These are phyloP conservation scores for Tuber magnatum DNA, from an alignment of 495 filamentous ascomycete species.

Conservation along the genomic window DNA sequence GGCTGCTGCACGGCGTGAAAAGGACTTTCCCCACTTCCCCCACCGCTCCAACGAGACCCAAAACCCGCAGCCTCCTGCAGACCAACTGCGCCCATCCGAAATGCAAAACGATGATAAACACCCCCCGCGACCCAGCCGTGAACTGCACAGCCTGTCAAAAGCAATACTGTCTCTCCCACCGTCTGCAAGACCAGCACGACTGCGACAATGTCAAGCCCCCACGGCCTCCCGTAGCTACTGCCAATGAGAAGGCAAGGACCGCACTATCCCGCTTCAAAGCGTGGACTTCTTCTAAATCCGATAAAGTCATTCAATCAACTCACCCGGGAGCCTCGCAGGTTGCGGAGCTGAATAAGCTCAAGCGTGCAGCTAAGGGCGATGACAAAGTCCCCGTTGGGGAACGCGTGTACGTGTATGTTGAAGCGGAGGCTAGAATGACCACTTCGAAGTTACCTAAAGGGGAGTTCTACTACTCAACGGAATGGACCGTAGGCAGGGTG, in stretches of 20 bases:
- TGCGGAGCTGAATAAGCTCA: conserved; percentile 63
- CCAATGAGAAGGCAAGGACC: conserved; percentile 50
- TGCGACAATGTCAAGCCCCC: conserved; percentile 55
- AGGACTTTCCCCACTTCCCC: conserved; percentile 14
- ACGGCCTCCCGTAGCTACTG: conserved; percentile 32
- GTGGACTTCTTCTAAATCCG: conserved; percentile 44
- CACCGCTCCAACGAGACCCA: conserved; percentile 18
- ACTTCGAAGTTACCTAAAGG: conserved; percentile 67
- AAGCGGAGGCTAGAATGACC: conserved; percentile 72
- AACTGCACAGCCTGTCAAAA: conserved; percentile 73
- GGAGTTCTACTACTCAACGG: conserved; percentile 66
- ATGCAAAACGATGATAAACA: conserved; percentile 85
- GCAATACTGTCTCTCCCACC: conserved; percentile 87
- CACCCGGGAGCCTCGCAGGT: conserved; percentile 40
- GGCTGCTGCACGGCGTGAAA: conserved; percentile 54
- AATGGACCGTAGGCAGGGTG: conserved; percentile 82
- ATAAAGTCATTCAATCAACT: conserved; percentile 40
- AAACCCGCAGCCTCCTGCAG: conserved; percentile 44
- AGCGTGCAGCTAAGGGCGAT: conserved; percentile 83
- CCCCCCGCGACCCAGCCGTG: conserved; percentile 65
- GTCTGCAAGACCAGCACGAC: conserved; percentile 78
- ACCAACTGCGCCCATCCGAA: conserved; percentile 63
- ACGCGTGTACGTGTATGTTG: conserved; percentile 76
- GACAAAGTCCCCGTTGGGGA: conserved; percentile 68
- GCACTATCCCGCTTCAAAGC: conserved; percentile 50